Evolutionary conservation across 805 yeast species (phyloP).

Genomic region (Wickerhamomyces tratensis): DNA sequence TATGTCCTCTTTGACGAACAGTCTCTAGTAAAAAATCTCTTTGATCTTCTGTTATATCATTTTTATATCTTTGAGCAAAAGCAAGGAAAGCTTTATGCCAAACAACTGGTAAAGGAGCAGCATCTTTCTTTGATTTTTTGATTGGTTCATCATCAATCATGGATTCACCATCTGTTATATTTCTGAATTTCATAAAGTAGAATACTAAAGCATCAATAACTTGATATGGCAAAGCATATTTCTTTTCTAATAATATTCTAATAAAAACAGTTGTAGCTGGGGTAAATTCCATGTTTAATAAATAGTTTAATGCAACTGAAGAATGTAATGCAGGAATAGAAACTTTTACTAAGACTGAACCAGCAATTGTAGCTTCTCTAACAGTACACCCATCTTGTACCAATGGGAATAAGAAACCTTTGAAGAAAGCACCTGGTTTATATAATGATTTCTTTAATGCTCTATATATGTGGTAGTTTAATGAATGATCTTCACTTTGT

Average conservation of each 20-base stretch:
- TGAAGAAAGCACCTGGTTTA: conserved; percentile 96
- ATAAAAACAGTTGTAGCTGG: conserved; percentile 90
- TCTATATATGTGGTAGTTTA: conserved; percentile 89
- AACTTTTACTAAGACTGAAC: conserved; percentile 79
- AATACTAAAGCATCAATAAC: conserved; percentile 91
- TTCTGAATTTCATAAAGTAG: conserved; percentile 86
- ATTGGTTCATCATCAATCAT: conserved; percentile 28
- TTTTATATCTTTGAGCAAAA: conserved; percentile 92
- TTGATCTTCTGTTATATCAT: conserved; percentile 98
- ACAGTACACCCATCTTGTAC: conserved; percentile 84
- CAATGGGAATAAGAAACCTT: conserved; percentile 88
- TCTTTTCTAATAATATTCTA: conserved; percentile 82
- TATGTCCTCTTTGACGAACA: conserved; percentile 82
- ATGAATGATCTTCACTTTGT: conserved; percentile 61
- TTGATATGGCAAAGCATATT: conserved; percentile 94
- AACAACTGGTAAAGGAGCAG: conserved; percentile 73
- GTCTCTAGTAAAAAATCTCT: conserved; percentile 90
- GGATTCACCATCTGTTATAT: conserved; percentile 31
- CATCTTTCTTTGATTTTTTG: conserved; percentile 22
- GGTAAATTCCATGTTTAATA: conserved; percentile 71
- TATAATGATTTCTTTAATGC: conserved; percentile 87
- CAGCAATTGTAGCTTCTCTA: conserved; percentile 92
- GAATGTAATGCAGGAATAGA: conserved; percentile 95
- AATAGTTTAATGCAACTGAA: conserved; percentile 85
- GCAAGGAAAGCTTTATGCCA: conserved; percentile 97